Conservation (phyloP, 768 basidiomycete genomes). For the Strobilomyces echinocephalus region DNA sequence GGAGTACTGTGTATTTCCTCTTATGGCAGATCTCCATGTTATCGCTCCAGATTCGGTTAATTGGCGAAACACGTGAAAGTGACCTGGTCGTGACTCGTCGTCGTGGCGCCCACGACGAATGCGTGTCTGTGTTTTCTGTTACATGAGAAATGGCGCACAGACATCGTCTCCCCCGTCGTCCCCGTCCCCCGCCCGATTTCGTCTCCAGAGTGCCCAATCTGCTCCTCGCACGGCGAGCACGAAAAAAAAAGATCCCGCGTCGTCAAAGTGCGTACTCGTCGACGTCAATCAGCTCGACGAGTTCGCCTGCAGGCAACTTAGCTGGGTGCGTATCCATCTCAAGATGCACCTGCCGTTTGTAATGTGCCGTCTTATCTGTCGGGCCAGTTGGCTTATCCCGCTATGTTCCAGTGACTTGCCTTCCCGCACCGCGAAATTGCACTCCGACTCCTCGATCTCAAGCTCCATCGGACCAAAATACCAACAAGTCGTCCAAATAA, state of each 20-base stretch:
- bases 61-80: no score
- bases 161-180: constrained; percentile 50
- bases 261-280: constrained; percentile 62
- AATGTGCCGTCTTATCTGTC: constrained; percentile 6
- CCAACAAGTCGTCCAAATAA: constrained; percentile 59
- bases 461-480: constrained; percentile 18
- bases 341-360: constrained; percentile 8
- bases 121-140: no score
- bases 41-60: background rate
- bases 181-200: constrained; percentile 26
- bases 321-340: constrained; percentile 49
- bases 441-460: constrained; percentile 22
- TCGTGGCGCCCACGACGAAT: no score
- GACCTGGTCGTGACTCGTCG: no score
- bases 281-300: constrained; percentile 73
- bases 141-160: constrained; percentile 43
- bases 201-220: constrained; percentile 60
- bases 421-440: constrained; percentile 8
- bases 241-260: constrained; percentile 80
- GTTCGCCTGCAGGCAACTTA: constrained; percentile 84
- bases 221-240: constrained; percentile 62
- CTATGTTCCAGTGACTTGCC: background rate
- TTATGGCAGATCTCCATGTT: background rate
- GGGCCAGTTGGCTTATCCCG: background rate
- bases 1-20: background rate